Evolutionary conservation across 768 basidiomycete genomes (phyloP), one percentile per base, ranked within the genome.

Genomic region (Megacollybia marginata): DNA sequence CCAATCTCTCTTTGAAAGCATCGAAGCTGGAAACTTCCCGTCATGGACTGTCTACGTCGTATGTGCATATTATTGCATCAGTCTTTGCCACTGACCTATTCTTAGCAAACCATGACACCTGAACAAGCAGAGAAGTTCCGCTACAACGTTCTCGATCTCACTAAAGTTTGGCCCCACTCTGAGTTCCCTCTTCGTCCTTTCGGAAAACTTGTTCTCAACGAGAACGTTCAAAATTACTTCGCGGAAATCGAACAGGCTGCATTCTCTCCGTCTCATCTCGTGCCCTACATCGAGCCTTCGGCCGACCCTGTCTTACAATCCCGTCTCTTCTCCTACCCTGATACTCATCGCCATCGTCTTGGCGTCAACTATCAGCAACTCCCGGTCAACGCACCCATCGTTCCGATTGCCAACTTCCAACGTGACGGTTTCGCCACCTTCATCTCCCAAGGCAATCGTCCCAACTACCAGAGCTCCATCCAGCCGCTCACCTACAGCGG

Each of bases 241-340:
- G 84, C 92, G 46, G 94, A 97, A 71, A 84, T 93, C 43, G 94
- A 98, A 66, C 92, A 97, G 72, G 73, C 69, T 52, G 92, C 92
- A 2, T 94, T 91, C 75, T 80, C 91, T 16, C 94, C 94, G 0
- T 87, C 90, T 0, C 94, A 97, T 66, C 69, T 82, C 45, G 65
- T 95, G 9, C 90, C 88, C 1, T 94, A 92, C 67, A 80, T 93
- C 56, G 94, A 96, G 72, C 79, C 92, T 36, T 85, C 88, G 4
- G 80, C 84, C 18, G 94, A 98, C 68, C 94, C 94, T 19, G 89
- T 97, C 57, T 76, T 97, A 55, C 93, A 97, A 64, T 87, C 88
- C 18, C 89, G 94, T 48, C 79, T 96, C 44, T 97, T 96, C 82
- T 90, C 91, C 4, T 98, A 98, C 74, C 85, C 86, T 4, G 88